phyloP scores from a whole-genome alignment of 1,284 basidiomycete species.

The Thelephora terrestris region DNA sequence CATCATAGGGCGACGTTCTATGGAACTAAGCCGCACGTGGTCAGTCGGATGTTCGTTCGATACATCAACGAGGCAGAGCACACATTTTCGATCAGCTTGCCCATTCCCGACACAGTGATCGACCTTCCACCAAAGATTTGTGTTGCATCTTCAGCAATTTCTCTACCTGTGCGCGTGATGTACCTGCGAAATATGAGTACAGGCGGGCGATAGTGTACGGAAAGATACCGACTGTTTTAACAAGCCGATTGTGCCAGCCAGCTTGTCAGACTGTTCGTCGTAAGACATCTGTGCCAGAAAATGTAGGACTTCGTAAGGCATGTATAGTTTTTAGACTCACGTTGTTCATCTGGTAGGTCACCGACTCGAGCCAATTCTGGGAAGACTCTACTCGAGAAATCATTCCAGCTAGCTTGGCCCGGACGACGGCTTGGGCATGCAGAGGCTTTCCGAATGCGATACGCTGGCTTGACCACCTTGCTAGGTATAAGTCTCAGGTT shows the following conservation, averaged over 20 bases:
- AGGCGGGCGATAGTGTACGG: background rate
- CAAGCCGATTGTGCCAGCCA: conserved; percentile 66
- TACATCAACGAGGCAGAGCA: conserved; percentile 13
- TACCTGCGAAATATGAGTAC: conserved; percentile 31
- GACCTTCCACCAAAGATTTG: conserved; percentile 44
- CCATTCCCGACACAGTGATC: conserved; percentile 46
- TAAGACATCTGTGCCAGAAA: conserved; percentile 53
- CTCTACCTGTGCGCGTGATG: conserved; percentile 55
- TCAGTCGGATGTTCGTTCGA: background rate
- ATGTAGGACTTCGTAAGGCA: background rate
- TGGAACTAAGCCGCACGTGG: conserved; percentile 31
- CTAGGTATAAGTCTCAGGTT: conserved; percentile 1
- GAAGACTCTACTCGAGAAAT: conserved; percentile 82
- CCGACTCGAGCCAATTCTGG: conserved; percentile 83
- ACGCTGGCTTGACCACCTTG: conserved; percentile 75
- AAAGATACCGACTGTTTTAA: conserved; percentile 48
- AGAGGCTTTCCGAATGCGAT: conserved; percentile 87
- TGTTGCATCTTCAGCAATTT: conserved; percentile 59
- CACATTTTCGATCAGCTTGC: conserved; percentile 44
- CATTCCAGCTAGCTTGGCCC: conserved; percentile 81
- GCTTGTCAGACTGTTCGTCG: conserved; percentile 66
- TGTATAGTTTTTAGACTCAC: conserved; percentile 30
- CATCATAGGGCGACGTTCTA: conserved; percentile 43
- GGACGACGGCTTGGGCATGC: conserved; percentile 82
- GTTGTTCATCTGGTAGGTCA: conserved; percentile 91